Evolutionary conservation across 2,329 filamentous ascomycete genomes (phyloP), one percentile per base, ranked within the genome.

Genomic region (Aspergillus alliaceus): DNA sequence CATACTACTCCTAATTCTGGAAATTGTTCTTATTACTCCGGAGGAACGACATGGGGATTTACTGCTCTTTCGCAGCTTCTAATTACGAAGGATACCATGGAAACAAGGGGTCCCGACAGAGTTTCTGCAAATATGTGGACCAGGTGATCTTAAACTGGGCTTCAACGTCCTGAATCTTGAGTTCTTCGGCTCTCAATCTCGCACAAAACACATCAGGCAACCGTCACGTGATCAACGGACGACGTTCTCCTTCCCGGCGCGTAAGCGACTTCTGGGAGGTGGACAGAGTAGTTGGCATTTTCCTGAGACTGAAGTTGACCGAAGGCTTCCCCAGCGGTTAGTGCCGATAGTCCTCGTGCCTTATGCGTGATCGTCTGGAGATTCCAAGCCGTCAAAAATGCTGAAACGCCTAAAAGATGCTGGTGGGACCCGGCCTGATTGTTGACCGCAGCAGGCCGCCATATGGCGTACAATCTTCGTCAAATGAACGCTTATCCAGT

Each of bases 361-460:
- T 39, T 37, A 46, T 40, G 35, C 47, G 46, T 51, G 27, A 42
- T 48, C 32, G 48, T 32, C 50, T 48, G 47, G 46, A 44, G 47
- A 42, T 49, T 54, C 56, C 32, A 24, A 46, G 31, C 49, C 54
- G 32, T 48, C 37, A 29, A 12, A n/a, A 52, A 39, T 35, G 37
- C 53, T 58, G 59, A 60, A 62, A 62, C 58, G 32, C 51, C 54
- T 34, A 47, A 22, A 12, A 37, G 32, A 31, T 53, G 44, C 31
- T 24, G 29, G 31, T 53, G 51, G 51, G 32, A 40, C 51, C 20
- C 40, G 20, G 27, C 31, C 37, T 52, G n/a, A 46, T 47, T 54
- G 20, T 37, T 18, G 25, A 24, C 24, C 7, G 24, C 51, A 47
- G 31, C 32, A n/a, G n/a, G n/a, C 51, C 42, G 15, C 31, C 32